phyloP scores from a whole-genome alignment of 176 grass and related monocot species.

The Oryza brachyantha region DNA sequence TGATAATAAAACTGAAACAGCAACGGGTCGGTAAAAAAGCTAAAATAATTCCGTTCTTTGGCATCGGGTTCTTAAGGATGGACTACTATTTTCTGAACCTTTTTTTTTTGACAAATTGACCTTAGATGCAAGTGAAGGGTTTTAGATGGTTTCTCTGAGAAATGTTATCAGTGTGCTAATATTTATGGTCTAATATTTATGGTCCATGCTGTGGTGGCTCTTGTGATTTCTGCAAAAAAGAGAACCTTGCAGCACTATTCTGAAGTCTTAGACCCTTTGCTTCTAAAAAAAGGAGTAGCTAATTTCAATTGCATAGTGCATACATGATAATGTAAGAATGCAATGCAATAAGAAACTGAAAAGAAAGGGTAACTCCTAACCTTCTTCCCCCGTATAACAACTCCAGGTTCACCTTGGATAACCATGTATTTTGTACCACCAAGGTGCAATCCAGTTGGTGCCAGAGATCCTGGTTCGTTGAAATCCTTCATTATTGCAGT shows the following conservation, averaged over 20 bases:
- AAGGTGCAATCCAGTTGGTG: constrained; percentile 53
- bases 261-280: not conserved
- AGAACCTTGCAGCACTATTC: not conserved
- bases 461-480: constrained; percentile 47
- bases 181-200: too few relatives aligned
- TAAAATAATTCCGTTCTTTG: not conserved
- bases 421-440: constrained; percentile 57
- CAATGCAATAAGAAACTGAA: not conserved
- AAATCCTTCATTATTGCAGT: constrained; percentile 44
- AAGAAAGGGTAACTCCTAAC: constrained; percentile 20
- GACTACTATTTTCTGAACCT: not conserved
- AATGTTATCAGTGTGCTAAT: not conserved
- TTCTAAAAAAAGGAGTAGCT: not conserved
- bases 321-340: not conserved
- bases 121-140: not conserved
- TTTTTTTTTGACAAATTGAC: not conserved
- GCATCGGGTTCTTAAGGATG: not conserved
- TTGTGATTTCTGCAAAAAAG: too few relatives aligned
- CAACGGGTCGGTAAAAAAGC: not conserved
- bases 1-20: not conserved
- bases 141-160: not conserved
- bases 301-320: not conserved
- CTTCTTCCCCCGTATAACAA: constrained; percentile 59
- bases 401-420: constrained; percentile 60
- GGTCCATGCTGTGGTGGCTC: too few relatives aligned